Base-by-base conservation (phyloP, 371 early-diverging fungal species). In the Lichtheimia ornata region DNA sequence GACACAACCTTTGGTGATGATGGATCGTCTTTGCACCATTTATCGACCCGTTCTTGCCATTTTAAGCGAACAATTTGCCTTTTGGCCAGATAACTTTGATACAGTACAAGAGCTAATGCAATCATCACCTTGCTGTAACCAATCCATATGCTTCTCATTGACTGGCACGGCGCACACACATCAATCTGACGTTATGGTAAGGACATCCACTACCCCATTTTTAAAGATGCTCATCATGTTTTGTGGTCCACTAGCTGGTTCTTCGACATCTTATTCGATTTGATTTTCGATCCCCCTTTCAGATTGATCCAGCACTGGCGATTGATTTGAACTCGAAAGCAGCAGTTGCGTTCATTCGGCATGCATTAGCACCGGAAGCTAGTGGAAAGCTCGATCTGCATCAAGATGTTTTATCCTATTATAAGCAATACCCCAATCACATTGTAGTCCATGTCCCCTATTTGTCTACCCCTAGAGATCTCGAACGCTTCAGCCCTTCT, bases 41-140 rank as follows among this genome's bases (percentile, higher is more conserved):
- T 65, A 66, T 47, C 56, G 69, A 65, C 81, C 78, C 4, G 61
- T 76, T 15, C 59, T 83, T 27, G 66, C 75, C 42, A 71, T 81
- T 20, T 57, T 70, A 30, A 66, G 75, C 14, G 70, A 80, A 35
- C 64, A 63, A 15, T 72, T 74, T 50, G 62, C 66, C 0, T 66
- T 65, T 15, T 74, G 74, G 74, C 62, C 66, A 2, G 65, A 65
- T 27, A 74, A 71, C 17, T 74, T 66, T 50, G 71, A 70, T n/a
- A 50, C 58, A 3, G 58, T 74, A 6, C 61, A 62, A 15, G 62
- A 68, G 22, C 54, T 70, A 14, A 51, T 67, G 17, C 57, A 63
- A 12, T 43, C 49, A n/a, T 59, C 66, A 5, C 43, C 35, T 51
- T 35, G 35, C 9, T 9, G 35, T 35, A 56, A 35, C 55, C 57